Percentiles rank a stretch among this genome's conserved stretches.
Conservation (phyloP, 2,329 filamentous ascomycete genomes). For the Arthrobotrys sphaeroides region DNA sequence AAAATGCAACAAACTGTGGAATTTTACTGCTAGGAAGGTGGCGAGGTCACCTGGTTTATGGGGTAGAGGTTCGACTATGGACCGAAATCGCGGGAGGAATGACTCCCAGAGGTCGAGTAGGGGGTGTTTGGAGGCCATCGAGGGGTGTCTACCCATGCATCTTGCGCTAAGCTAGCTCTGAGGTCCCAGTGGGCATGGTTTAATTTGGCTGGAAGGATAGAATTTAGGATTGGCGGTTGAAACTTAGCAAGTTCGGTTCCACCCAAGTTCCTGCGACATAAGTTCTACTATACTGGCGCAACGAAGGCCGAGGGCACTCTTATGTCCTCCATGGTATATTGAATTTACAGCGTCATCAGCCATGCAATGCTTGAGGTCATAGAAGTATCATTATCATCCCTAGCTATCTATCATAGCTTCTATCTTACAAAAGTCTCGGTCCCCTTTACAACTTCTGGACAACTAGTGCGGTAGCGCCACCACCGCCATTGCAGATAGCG, state of each 20-base stretch:
- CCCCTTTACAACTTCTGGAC: slow-evolving; percentile 74
- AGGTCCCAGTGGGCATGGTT: too few relatives aligned
- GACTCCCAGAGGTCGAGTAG: slow-evolving; percentile 10
- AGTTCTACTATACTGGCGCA: too few relatives aligned
- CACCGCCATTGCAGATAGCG: slow-evolving; percentile 96
- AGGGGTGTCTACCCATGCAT: background rate
- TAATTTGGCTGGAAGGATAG: too few relatives aligned
- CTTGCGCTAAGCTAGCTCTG: too few relatives aligned
- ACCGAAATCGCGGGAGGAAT: slow-evolving; percentile 8
- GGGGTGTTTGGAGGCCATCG: background rate
- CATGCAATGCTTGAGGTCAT: too few relatives aligned
- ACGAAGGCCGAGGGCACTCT: too few relatives aligned
- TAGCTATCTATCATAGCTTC: background rate
- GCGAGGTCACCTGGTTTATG: slow-evolving; percentile 1
- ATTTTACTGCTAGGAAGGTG: background rate
- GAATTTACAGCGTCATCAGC: too few relatives aligned
- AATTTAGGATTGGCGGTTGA: too few relatives aligned
- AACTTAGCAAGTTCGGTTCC: too few relatives aligned
- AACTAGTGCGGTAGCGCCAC: slow-evolving; percentile 88
- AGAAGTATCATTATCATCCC: slow-evolving; percentile 4
- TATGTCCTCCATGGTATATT: too few relatives aligned
- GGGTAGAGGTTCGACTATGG: background rate
- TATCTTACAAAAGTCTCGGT: slow-evolving; percentile 61
- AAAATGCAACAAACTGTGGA: slow-evolving; percentile 31
- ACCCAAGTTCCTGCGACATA: too few relatives aligned